Evolutionary conservation across 352 stramenopile genomes (phyloP).

Genomic region (Pythium vanterpoolii): DNA sequence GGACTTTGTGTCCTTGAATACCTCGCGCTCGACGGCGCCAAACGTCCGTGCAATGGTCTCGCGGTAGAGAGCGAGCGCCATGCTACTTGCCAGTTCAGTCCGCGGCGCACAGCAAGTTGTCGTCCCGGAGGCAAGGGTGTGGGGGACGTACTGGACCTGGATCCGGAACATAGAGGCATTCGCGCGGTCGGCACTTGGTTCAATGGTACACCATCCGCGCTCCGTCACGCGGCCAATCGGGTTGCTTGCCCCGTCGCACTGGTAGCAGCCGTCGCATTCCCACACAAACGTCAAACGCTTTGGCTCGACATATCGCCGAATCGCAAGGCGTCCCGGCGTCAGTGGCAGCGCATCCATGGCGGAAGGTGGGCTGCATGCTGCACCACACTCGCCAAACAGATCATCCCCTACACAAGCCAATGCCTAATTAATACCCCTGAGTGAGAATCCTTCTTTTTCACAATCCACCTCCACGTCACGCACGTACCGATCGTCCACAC

Average conservation of each 20-base stretch:
- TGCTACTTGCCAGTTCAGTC: constrained; percentile 2
- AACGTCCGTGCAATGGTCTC: constrained; percentile 15
- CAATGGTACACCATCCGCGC: constrained; percentile 19
- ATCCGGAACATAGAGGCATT: constrained; percentile 8
- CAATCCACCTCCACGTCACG: neutral
- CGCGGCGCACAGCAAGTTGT: neutral
- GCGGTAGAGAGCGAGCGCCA: constrained; percentile 12
- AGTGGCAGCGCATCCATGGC: neutral
- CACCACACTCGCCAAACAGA: constrained; percentile 18
- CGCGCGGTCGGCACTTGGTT: constrained; percentile 2
- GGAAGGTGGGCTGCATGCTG: constrained; percentile 1
- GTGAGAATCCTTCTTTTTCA: neutral
- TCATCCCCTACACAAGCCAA: constrained; percentile 6
- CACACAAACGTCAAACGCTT: constrained; percentile 19
- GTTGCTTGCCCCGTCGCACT: constrained; percentile 9
- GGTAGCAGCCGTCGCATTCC: constrained; percentile 21
- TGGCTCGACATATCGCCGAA: constrained; percentile 15
- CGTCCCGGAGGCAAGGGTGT: neutral
- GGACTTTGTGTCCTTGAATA: constrained; percentile 2
- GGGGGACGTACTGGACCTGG: constrained; percentile 17
- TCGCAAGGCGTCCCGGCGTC: constrained; percentile 6
- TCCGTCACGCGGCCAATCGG: constrained; percentile 17
- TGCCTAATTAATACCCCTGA: neutral
- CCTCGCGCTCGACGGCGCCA: constrained; percentile 7
- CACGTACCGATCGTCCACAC: neutral